Evolutionary conservation across 1,284 basidiomycete species (phyloP).

Genomic region (Lignosus rhinocerotis): DNA sequence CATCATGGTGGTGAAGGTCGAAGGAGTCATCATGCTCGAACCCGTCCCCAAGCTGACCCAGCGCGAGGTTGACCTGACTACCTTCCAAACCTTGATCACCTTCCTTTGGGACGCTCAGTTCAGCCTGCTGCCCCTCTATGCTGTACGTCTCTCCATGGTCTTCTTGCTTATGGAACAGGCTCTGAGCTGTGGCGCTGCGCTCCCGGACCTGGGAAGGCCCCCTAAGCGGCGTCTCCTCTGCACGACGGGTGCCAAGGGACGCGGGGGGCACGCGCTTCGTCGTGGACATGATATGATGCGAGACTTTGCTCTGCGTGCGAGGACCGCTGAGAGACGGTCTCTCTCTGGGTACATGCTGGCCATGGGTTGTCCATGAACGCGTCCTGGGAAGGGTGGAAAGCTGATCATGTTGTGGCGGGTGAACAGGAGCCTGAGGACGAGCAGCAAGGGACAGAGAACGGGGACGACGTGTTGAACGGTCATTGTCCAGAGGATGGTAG

Average conservation of each 20-base stretch:
- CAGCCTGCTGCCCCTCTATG: slow-evolving; percentile 35
- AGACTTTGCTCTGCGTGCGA: slow-evolving; percentile 29
- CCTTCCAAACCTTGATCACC: slow-evolving; percentile 41
- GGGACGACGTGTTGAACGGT: slow-evolving; percentile 2
- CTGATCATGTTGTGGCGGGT: background rate
- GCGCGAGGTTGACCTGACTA: slow-evolving; percentile 33
- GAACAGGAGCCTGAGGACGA: background rate
- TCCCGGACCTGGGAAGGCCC: slow-evolving; percentile 11
- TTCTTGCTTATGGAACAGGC: slow-evolving; percentile 3
- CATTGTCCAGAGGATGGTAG: slow-evolving; percentile 43
- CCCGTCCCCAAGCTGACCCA: slow-evolving; percentile 20
- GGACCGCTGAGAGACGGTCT: slow-evolving; percentile 2
- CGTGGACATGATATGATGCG: slow-evolving; percentile 29
- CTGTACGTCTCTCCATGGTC: slow-evolving; percentile 13
- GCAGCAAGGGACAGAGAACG: slow-evolving; percentile 17
- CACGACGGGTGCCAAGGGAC: background rate
- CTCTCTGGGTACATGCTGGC: background rate
- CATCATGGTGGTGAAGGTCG: slow-evolving; percentile 58
- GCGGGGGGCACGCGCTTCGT: slow-evolving; percentile 5
- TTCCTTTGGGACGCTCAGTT: slow-evolving; percentile 32
- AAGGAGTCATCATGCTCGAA: slow-evolving; percentile 11
- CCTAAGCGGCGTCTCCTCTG: background rate
- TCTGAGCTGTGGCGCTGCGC: background rate
- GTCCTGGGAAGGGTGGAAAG: background rate
- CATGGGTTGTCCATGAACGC: slow-evolving; percentile 8